Evolutionary conservation across 2,329 filamentous ascomycete species (phyloP), one percentile per base, ranked within the genome.

Genomic region (Sclerotinia nivalis): DNA sequence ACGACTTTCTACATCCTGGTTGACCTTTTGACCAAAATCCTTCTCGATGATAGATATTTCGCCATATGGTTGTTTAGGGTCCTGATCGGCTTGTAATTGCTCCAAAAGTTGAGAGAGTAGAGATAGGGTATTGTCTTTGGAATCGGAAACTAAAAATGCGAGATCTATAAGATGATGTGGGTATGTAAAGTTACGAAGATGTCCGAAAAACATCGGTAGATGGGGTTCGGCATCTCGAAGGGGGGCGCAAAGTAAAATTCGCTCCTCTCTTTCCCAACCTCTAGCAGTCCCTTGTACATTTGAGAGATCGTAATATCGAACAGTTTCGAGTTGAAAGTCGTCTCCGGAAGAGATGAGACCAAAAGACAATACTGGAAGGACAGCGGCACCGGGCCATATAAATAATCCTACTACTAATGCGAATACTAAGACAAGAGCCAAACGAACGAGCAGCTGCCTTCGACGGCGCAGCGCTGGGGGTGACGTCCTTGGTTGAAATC

Each of bases 21-120:
- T 93, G 71, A 99, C 96, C 79, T 95, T 95, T 80, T 99, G 96
- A 4, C 96, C 96, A 83, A 99, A 99, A 80, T 99, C 95, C 82
- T 99, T 99, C 82, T 98, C 93, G 74, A 99, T 94, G 71, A 99
- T 96, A 0, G 93, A 97, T 70, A 99, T 96, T 82, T 99, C 96
- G 71, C 96, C 96, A 78, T 94, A 99, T 22, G 91, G 89, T 81
- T 94, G 90, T 75, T 89, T 90, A 15, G 90, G 88, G 75, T 97
- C 92, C 31, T 89, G 84, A 72, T 96, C 88, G 34, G 88, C 88
- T 81, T 99, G 96, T 20, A 97, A 86, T 54, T 89, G 87, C 75
- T 93, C 88, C 67, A 99, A 83, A 76, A 91, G 89, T 70, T 91
- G 84, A 7, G 90, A 88, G 65, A 99, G 86, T 60, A 96, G 85